These are phyloP conservation scores for Inga leiocalycina DNA, from an alignment of 306 rosid genomes.

Conservation along the genomic window DNA sequence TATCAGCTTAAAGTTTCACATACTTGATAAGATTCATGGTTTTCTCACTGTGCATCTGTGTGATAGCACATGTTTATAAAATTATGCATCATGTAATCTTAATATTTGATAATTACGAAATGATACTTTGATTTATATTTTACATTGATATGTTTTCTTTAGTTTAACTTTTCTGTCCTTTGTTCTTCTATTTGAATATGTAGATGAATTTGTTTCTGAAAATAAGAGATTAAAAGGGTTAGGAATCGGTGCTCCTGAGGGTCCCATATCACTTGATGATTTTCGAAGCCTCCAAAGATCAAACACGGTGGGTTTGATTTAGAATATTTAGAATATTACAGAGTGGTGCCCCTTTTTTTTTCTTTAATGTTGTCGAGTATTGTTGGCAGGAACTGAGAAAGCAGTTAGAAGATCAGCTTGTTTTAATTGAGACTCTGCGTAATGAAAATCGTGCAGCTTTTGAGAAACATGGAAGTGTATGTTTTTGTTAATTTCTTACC, in stretches of 20 bases:
- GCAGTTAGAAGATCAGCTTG: slow-evolving; percentile 85
- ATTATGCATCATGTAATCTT: slow-evolving; percentile 8
- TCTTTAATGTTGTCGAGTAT: slow-evolving; percentile 13
- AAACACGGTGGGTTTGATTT: slow-evolving; percentile 58
- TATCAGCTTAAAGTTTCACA: slow-evolving; percentile 9
- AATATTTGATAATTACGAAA: slow-evolving; percentile 12
- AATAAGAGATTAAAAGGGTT: slow-evolving; percentile 90
- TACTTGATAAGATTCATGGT: not conserved
- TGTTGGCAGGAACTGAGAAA: slow-evolving; percentile 82
- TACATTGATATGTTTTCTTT: slow-evolving; percentile 8
- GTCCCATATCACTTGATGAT: slow-evolving; percentile 97
- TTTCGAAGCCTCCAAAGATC: slow-evolving; percentile 96
- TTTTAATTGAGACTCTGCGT: slow-evolving; percentile 60
- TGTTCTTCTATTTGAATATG: slow-evolving; percentile 15
- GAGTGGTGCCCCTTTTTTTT: not conserved
- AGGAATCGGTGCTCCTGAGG: slow-evolving; percentile 97
- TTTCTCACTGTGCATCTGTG: not conserved
- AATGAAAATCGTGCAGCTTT: slow-evolving; percentile 60
- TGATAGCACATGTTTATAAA: not conserved
- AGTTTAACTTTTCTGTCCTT: not conserved
- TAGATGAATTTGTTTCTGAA: slow-evolving; percentile 68
- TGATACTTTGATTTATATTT: slow-evolving; percentile 17
- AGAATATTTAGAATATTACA: slow-evolving; percentile 17
- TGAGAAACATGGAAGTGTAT: slow-evolving; percentile 75
- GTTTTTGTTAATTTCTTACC: slow-evolving; percentile 28